phyloP scores from a whole-genome alignment of 2,329 filamentous ascomycete genomes.

The Exophiala phaeomuriformis region DNA sequence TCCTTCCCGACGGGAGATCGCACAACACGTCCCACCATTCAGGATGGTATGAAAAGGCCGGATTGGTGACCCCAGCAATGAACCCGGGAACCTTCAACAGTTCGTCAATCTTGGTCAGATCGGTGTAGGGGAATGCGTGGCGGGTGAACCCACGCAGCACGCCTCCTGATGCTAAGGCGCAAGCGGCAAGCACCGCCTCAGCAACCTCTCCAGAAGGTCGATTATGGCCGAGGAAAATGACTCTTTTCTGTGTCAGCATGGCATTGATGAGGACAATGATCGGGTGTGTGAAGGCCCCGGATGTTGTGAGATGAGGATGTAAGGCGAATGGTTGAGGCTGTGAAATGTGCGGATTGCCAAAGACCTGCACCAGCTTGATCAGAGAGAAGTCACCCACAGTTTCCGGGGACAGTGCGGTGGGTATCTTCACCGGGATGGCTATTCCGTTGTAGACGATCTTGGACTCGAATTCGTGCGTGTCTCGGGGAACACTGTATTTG shows the following conservation, averaged over 20 bases:
- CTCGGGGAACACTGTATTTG: conserved; percentile 71
- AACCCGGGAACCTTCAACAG: conserved; percentile 93
- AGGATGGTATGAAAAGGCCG: conserved; percentile 85
- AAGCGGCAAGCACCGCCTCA: conserved; percentile 95
- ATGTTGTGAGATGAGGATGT: conserved; percentile 89
- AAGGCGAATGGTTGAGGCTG: conserved; percentile 75
- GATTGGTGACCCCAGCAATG: conserved; percentile 95
- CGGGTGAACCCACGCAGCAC: conserved; percentile 89
- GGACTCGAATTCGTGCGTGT: conserved; percentile 97
- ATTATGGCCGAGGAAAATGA: conserved; percentile 94
- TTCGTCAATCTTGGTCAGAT: conserved; percentile 95
- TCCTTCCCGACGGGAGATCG: conserved; percentile 81
- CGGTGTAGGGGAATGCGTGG: conserved; percentile 95
- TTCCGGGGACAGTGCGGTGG: conserved; percentile 86
- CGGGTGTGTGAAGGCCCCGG: conserved; percentile 80
- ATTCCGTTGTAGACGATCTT: conserved; percentile 94
- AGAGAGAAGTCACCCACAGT: conserved; percentile 96
- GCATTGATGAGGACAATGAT: conserved; percentile 93
- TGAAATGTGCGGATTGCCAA: conserved; percentile 74
- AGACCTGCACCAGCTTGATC: conserved; percentile 93
- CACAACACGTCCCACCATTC: conserved; percentile 99
- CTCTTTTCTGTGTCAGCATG: conserved; percentile 87
- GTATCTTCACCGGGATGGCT: conserved; percentile 92
- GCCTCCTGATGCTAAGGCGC: conserved; percentile 84
- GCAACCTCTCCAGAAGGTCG: conserved; percentile 92